Conservation (phyloP, 1,284 basidiomycete genomes). For the Paramarasmius palmivorus region DNA sequence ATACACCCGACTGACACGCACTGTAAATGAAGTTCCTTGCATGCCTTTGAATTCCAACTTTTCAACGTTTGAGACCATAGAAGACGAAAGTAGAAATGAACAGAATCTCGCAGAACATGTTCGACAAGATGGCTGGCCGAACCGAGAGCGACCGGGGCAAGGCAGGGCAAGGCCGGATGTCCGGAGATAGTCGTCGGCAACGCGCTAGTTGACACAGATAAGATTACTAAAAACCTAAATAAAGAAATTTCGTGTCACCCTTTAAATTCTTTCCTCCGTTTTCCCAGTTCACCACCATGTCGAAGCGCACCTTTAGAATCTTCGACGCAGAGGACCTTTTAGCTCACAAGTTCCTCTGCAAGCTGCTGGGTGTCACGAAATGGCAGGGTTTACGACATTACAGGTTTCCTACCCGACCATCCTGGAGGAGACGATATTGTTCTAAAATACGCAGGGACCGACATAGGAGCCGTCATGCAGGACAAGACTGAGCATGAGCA, state of each 20-base stretch:
- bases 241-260: no score
- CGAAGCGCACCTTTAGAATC: slow-evolving; percentile 64
- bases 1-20: neutral
- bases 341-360: slow-evolving; percentile 48
- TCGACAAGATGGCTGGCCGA: no score
- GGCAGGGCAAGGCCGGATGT: no score
- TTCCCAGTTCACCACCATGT: slow-evolving; percentile 34
- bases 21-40: neutral
- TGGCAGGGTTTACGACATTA: slow-evolving; percentile 82
- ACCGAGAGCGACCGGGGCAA: no score
- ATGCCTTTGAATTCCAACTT: neutral
- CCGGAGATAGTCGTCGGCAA: no score
- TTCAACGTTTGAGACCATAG: slow-evolving; percentile 1
- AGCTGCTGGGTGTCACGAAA: slow-evolving; percentile 78
- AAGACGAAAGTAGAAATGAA: neutral
- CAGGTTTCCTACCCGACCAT: slow-evolving; percentile 75
- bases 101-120: neutral
- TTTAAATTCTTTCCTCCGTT: no score
- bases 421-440: slow-evolving; percentile 87
- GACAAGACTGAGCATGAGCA: slow-evolving; percentile 90
- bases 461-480: slow-evolving; percentile 83
- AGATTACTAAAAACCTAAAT: no score
- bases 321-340: slow-evolving; percentile 73
- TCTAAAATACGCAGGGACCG: slow-evolving; percentile 80
- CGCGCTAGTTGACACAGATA: no score